Percentiles rank a stretch among this genome's conserved stretches.
phyloP scores from a whole-genome alignment of 1,284 basidiomycete species.

The Bondarzewia mesenterica region DNA sequence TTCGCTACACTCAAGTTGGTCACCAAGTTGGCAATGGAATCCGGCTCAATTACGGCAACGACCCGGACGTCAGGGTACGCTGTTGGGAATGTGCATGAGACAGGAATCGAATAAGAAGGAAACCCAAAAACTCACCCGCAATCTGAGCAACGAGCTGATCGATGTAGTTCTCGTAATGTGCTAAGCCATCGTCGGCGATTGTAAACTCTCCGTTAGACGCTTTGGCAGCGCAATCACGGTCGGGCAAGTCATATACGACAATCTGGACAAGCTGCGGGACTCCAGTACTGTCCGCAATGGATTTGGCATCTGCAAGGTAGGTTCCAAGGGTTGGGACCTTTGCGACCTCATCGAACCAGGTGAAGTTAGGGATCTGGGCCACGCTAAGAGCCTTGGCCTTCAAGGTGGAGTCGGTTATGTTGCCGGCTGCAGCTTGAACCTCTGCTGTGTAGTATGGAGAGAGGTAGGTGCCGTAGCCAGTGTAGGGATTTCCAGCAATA shows the following conservation, averaged over 20 bases:
- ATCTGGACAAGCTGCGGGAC: constrained; percentile 50
- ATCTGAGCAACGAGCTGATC: constrained; percentile 52
- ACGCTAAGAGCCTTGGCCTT: constrained; percentile 42
- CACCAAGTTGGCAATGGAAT: constrained; percentile 53
- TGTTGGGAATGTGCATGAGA: constrained; percentile 14
- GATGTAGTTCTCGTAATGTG: constrained; percentile 52
- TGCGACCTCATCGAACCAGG: constrained; percentile 48
- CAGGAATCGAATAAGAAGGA: neutral
- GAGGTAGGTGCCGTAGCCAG: constrained; percentile 39
- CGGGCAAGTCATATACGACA: constrained; percentile 54
- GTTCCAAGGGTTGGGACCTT: constrained; percentile 44
- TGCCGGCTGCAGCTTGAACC: constrained; percentile 38
- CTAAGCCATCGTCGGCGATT: constrained; percentile 46
- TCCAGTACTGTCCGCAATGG: constrained; percentile 33
- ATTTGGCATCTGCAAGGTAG: constrained; percentile 44
- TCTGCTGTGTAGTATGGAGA: constrained; percentile 47
- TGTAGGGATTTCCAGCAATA: constrained; percentile 41
- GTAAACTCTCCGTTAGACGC: constrained; percentile 61
- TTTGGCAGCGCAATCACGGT: constrained; percentile 56
- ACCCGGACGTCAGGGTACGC: constrained; percentile 53
- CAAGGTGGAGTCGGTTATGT: constrained; percentile 39
- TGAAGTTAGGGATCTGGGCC: constrained; percentile 51
- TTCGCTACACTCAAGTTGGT: constrained; percentile 54
- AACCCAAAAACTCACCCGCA: constrained; percentile 29
- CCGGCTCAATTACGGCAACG: constrained; percentile 57